Percentiles rank a stretch among this genome's conserved stretches.
Conservation (phyloP, 345 rosid genomes). For the Melaleuca alternifolia region DNA sequence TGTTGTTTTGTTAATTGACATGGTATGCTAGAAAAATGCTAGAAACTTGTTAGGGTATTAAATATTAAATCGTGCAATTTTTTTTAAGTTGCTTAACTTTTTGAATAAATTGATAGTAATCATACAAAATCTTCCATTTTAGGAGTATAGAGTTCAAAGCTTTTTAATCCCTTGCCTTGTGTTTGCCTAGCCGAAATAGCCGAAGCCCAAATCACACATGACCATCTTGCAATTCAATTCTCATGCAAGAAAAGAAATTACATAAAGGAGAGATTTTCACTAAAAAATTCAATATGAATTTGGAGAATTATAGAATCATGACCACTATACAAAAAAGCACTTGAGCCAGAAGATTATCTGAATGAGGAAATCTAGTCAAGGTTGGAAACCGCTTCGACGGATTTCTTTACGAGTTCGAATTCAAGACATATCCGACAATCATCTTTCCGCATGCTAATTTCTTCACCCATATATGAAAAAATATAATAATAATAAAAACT, state of each 20-base stretch:
- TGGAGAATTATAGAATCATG: not conserved
- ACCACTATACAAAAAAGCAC: not conserved
- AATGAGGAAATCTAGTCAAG: not conserved
- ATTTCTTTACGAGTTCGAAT: not conserved
- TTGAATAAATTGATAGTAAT: not conserved
- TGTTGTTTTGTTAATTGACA: not conserved
- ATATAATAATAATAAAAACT: too few relatives aligned
- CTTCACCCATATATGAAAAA: not conserved
- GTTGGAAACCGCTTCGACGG: not conserved
- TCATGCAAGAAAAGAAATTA: not conserved
- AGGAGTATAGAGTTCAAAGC: not conserved
- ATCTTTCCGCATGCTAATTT: not conserved
- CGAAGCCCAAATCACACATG: too few relatives aligned
- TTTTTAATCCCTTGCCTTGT: not conserved
- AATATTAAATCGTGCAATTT: not conserved
- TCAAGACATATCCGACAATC: not conserved
- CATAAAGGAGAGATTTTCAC: not conserved
- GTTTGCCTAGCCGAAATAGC: too few relatives aligned
- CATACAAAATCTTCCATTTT: not conserved
- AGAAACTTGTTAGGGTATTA: not conserved
- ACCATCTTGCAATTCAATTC: too few relatives aligned
- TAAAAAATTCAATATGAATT: not conserved
- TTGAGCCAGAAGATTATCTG: not conserved
- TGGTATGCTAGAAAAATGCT: not conserved
- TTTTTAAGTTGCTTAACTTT: not conserved